Conservation (phyloP, 2,329 filamentous ascomycete species). For the Cordyceps javanica region DNA sequence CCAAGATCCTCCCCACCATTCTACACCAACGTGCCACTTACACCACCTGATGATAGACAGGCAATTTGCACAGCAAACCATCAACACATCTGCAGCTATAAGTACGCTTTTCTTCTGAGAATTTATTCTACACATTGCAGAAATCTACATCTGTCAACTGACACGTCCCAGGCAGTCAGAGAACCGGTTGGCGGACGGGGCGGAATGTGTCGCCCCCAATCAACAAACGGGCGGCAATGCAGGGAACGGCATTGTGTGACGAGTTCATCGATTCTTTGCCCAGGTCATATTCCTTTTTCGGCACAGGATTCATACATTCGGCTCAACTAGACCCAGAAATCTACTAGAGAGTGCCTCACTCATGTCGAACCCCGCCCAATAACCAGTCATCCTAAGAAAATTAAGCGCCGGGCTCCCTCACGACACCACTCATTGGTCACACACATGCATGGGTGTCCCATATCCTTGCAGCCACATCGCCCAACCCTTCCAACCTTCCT, state of each 20-base stretch:
- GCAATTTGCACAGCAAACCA: too few species aligned
- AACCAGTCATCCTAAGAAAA: neutral
- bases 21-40: too few species aligned
- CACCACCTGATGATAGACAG: too few species aligned
- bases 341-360: neutral
- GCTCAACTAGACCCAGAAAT: neutral
- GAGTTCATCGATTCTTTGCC: conserved; percentile 2
- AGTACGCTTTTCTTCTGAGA: too few species aligned
- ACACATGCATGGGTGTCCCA: neutral
- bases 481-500: neutral
- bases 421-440: conserved; percentile 9
- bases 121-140: too few species aligned
- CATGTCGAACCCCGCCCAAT: conserved; percentile 3
- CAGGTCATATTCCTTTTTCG: neutral
- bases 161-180: too few species aligned
- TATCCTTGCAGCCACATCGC: conserved; percentile 5
- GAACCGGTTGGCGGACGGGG: too few species aligned
- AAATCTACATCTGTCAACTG: too few species aligned
- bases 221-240: neutral
- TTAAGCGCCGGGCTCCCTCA: conserved; percentile 11
- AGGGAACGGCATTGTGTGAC: conserved; percentile 2
- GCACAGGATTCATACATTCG: neutral
- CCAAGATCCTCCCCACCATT: too few species aligned
- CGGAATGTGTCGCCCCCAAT: neutral
- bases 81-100: too few species aligned